Evolutionary conservation across 345 rosid species (phyloP).

Genomic region (Eucalyptus viminalis): DNA sequence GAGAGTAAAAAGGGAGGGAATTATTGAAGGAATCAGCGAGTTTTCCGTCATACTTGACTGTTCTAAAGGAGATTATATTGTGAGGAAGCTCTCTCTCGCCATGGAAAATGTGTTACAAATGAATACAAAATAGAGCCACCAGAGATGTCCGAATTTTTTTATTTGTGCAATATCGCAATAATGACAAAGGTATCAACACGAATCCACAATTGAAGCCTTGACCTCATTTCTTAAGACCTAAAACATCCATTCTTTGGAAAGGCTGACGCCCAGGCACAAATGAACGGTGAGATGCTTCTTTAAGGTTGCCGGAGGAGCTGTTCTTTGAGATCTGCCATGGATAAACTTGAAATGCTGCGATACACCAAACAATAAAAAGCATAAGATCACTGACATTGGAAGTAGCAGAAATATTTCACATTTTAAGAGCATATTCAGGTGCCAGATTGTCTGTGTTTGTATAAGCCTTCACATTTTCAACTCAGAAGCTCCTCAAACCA

Average conservation of each 20-base stretch:
- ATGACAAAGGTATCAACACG: conserved; percentile 65
- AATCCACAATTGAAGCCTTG: conserved; percentile 94
- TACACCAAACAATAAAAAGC: not conserved
- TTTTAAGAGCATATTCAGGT: not conserved
- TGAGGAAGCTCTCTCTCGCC: not conserved
- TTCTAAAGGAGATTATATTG: not conserved
- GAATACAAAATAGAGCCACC: not conserved
- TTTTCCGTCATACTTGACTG: not conserved
- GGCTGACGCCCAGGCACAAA: conserved; percentile 34
- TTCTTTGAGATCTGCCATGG: conserved; percentile 17
- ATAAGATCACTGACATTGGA: not conserved
- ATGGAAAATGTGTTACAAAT: not conserved
- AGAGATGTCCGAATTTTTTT: not conserved
- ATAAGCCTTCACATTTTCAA: not conserved
- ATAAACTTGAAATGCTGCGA: not conserved
- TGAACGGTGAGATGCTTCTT: conserved; percentile 41
- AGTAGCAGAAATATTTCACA: not conserved
- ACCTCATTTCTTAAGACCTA: conserved; percentile 64
- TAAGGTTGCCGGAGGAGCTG: conserved; percentile 68
- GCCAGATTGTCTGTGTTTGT: not conserved
- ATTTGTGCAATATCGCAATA: not conserved
- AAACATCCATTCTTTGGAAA: conserved; percentile 61
- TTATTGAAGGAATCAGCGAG: not conserved
- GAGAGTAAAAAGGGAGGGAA: not conserved
- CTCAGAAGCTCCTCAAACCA: not conserved